phyloP scores from a whole-genome alignment of 1,139 yeast genomes.

The Debaryomycetaceae sp. region DNA sequence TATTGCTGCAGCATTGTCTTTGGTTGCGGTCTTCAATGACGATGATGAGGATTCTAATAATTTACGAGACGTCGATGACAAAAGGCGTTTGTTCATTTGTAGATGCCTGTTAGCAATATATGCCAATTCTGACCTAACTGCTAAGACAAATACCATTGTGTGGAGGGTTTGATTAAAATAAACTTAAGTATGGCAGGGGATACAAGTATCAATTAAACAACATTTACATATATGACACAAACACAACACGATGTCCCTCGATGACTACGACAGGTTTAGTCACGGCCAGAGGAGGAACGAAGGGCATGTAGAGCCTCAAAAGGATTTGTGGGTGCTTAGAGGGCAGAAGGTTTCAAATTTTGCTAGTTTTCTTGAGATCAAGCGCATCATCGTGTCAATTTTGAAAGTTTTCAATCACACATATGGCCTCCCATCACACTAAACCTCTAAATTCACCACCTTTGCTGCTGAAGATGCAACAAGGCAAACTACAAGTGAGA shows the following conservation, averaged over 20 bases:
- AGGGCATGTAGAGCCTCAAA: too few relatives aligned
- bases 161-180: not conserved
- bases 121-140: constrained; percentile 28
- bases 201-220: not conserved
- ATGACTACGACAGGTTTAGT: too few relatives aligned
- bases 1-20: constrained; percentile 6
- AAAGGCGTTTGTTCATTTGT: constrained; percentile 13
- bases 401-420: too few relatives aligned
- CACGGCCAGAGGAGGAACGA: too few relatives aligned
- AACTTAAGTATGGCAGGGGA: not conserved
- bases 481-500: not conserved
- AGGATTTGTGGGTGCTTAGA: too few relatives aligned
- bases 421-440: not conserved
- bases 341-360: too few relatives aligned
- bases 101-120: constrained; percentile 25
- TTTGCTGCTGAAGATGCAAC: not conserved
- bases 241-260: not conserved
- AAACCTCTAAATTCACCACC: not conserved
- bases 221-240: not conserved
- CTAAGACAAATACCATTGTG: constrained; percentile 27
- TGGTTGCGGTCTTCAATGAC: constrained; percentile 8
- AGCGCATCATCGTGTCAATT: too few relatives aligned
- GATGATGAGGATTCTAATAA: constrained; percentile 10
- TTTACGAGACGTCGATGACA: constrained; percentile 9
- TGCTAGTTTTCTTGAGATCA: too few relatives aligned